Percentiles rank a stretch among this genome's conserved stretches.
These are phyloP conservation scores for Stephania cephalantha DNA, from an alignment of 164 flowering plant genomes.

Conservation along the genomic window DNA sequence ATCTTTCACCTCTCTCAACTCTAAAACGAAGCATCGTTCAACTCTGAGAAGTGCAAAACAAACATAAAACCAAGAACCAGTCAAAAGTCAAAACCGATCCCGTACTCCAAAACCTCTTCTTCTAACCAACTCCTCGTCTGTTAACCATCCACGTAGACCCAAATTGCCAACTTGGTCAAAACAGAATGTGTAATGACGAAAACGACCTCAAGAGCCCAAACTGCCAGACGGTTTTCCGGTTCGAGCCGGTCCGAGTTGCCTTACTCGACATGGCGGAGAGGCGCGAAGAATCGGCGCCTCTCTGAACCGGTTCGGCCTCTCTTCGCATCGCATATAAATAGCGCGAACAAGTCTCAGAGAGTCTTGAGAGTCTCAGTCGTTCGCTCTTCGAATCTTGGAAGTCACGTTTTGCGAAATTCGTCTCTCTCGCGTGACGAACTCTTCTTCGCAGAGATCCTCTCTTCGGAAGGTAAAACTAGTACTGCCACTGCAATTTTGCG, in stretches of 20 bases:
- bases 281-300: neutral
- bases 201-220: too few species aligned
- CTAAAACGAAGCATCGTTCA: neutral
- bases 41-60: neutral
- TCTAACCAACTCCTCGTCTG: neutral
- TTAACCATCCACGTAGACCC: neutral
- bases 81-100: neutral
- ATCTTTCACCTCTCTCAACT: neutral
- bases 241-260: neutral
- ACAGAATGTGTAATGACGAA: neutral
- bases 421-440: conserved; percentile 6
- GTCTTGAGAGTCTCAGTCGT: neutral
- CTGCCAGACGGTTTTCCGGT: neutral
- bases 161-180: neutral
- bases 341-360: too few species aligned
- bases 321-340: too few species aligned
- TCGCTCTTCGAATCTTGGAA: conserved; percentile 12
- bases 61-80: neutral
- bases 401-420: conserved; percentile 22
- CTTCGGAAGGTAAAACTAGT: neutral
- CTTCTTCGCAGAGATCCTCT: conserved; percentile 16
- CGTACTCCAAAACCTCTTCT: neutral
- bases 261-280: neutral
- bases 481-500: neutral
- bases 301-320: neutral